phyloP scores from a whole-genome alignment of 305 asterid genomes.

The Solanum aculeatissimum region DNA sequence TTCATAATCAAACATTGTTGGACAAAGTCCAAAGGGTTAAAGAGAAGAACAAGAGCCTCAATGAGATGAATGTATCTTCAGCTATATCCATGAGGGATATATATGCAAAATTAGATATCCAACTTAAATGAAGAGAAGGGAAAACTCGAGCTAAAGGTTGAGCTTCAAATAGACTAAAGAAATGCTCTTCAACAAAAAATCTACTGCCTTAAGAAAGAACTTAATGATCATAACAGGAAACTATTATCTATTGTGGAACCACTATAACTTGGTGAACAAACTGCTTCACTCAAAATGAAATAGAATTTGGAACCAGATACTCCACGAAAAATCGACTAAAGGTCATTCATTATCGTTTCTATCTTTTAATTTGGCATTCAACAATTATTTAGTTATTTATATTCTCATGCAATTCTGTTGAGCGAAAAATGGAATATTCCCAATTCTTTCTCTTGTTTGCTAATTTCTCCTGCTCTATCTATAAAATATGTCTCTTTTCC shows the following conservation, averaged over 20 bases:
- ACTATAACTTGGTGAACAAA: no score
- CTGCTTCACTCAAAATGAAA: no score
- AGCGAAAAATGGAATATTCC: no score
- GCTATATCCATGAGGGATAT: conserved; percentile 50
- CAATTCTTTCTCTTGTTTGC: no score
- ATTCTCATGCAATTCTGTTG: no score
- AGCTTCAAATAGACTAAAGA: conserved; percentile 75
- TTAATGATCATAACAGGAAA: conserved; percentile 53
- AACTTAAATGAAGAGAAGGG: conserved; percentile 50
- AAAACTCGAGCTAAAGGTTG: conserved; percentile 79
- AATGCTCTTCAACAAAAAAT: conserved; percentile 95
- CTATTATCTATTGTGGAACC: conserved; percentile 47
- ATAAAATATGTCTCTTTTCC: no score
- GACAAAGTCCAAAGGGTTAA: conserved; percentile 52
- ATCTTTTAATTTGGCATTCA: no score
- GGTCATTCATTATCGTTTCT: no score
- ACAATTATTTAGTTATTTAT: no score
- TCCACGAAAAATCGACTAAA: no score
- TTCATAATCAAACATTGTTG: conserved; percentile 49
- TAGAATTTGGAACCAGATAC: no score
- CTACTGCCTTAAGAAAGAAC: conserved; percentile 83
- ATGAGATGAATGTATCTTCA: conserved; percentile 49
- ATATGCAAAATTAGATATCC: conserved; percentile 60
- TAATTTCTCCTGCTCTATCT: no score
- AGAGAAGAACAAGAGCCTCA: conserved; percentile 65